A percentile compares a stretch with the other conserved stretches of the same genome.
Conservation (phyloP, 805 yeast genomes). For the Clavispora phyllophila region DNA sequence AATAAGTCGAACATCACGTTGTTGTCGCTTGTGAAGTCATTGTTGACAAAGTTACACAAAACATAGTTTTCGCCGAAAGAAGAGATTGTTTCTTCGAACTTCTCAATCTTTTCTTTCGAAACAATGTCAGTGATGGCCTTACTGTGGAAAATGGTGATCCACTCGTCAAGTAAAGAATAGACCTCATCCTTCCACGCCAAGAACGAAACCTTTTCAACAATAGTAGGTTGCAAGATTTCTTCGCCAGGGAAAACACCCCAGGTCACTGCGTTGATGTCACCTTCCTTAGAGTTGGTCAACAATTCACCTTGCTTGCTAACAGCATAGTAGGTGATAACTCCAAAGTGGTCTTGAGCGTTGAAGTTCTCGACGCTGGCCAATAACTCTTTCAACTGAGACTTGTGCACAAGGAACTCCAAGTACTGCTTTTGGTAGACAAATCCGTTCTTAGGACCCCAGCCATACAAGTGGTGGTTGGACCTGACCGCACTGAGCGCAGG, state of each 20-base stretch:
- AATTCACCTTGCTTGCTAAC: constrained; percentile 57
- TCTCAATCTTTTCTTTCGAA: constrained; percentile 24
- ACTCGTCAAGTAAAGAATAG: constrained; percentile 73
- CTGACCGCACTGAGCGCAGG: constrained; percentile 81
- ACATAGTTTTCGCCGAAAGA: constrained; percentile 55
- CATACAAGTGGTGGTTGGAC: constrained; percentile 67
- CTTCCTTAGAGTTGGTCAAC: constrained; percentile 63
- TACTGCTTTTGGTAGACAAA: constrained; percentile 94
- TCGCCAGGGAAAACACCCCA: constrained; percentile 96
- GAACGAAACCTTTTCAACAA: constrained; percentile 87
- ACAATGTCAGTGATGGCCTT: constrained; percentile 29
- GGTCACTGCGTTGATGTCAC: constrained; percentile 89
- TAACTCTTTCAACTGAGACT: constrained; percentile 33
- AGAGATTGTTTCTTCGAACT: constrained; percentile 39
- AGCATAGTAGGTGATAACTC: constrained; percentile 70
- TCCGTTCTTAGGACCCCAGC: constrained; percentile 96
- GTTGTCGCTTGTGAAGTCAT: constrained; percentile 59
- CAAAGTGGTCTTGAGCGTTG: constrained; percentile 35
- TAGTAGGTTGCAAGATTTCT: constrained; percentile 92
- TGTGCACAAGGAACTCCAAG: constrained; percentile 77
- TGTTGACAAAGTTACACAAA: constrained; percentile 85
- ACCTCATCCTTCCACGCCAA: constrained; percentile 98
- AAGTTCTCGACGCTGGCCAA: constrained; percentile 38
- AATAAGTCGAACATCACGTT: constrained; percentile 55
- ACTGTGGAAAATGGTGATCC: constrained; percentile 54